Base-by-base conservation (phyloP, 2,329 filamentous ascomycete species). In the Alternaria angustiovoidea region DNA sequence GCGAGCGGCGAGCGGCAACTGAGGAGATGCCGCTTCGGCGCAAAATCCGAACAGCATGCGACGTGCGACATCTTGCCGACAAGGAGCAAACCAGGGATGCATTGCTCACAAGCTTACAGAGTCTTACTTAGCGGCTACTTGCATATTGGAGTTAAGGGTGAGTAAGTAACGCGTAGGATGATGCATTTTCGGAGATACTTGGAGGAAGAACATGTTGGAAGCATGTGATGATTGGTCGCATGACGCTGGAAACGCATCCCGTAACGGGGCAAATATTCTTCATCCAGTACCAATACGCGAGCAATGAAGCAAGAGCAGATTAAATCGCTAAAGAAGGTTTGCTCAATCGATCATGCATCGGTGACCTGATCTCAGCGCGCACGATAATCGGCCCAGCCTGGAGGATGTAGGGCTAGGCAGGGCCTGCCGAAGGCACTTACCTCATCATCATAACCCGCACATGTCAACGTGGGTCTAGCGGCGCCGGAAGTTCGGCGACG, bases 401-500 rank as follows among this genome's bases (percentile, higher is more conserved):
- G 39, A 34, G 43, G 34, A 46, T 61, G 53, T 39, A 48, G 54
- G 51, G 54, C 51, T 47, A 62, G 62, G 58, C 70, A 68, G 63
- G 62, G 65, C 49, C 62, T 67, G 71, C 73, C 67, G 71, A 72
- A 38, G 52, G 52, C 32, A 57, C 59, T 70, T 69, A 69, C 68
- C 67, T 71, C 62, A 71, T 71, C 62, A 71, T 67, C 63, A 59
- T 16, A 43, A 22, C 54, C 56, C 58, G 49, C 53, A 52, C 43
- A 52, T 58, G 49, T 43, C 22, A 44, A 30, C 20, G 54, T 54
- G 51, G 46, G 59, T 54, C 62, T 65, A 69, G 59, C 68, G 67
- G 67, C 61, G 64, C 60, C 60, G 72, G 71, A 66, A 67, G 51
- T 51, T 75, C 75, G 75, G 73, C 75, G 75, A 78, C 75, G 75